phyloP scores from a whole-genome alignment of 2,329 filamentous ascomycete species.

The Cercospora zeae-maydis region DNA sequence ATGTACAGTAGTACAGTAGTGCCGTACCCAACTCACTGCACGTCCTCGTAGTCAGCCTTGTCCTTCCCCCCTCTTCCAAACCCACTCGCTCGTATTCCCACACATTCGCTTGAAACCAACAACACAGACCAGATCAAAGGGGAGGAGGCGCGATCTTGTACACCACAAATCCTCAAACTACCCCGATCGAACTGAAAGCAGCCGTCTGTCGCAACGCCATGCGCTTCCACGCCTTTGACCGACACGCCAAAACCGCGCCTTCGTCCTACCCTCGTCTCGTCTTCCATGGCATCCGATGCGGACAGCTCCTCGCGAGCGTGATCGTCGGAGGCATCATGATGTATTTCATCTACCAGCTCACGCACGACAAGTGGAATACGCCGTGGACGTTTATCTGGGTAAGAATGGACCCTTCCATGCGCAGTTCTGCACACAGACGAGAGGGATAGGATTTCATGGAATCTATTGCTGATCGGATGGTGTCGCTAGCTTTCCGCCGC shows the following conservation, averaged over 20 bases:
- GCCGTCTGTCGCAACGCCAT: not conserved
- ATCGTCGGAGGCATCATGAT: constrained; percentile 54
- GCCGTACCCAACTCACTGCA: constrained; percentile 1
- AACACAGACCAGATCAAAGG: not conserved
- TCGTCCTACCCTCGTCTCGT: constrained; percentile 46
- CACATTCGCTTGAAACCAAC: not conserved
- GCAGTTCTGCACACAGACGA: not conserved
- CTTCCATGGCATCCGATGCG: constrained; percentile 43
- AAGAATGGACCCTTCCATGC: constrained; percentile 25
- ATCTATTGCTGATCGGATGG: not conserved
- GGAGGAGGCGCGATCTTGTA: not conserved
- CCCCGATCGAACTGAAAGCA: not conserved
- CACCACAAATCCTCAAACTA: not conserved
- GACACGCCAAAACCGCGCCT: constrained; percentile 38
- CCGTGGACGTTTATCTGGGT: constrained; percentile 61
- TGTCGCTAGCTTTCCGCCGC: constrained; percentile 48
- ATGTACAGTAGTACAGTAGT: no score
- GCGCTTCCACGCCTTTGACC: constrained; percentile 26
- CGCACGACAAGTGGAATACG: constrained; percentile 49
- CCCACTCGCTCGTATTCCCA: not conserved
- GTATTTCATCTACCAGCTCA: constrained; percentile 55
- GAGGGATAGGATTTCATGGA: not conserved
- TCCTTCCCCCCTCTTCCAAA: no score
- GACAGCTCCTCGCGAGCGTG: constrained; percentile 44
- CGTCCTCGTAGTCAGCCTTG: not conserved